Percentiles rank a stretch among this genome's conserved stretches.
These are phyloP conservation scores for Polymyxa betae DNA, from an alignment of 208 protist species.

Conservation along the genomic window DNA sequence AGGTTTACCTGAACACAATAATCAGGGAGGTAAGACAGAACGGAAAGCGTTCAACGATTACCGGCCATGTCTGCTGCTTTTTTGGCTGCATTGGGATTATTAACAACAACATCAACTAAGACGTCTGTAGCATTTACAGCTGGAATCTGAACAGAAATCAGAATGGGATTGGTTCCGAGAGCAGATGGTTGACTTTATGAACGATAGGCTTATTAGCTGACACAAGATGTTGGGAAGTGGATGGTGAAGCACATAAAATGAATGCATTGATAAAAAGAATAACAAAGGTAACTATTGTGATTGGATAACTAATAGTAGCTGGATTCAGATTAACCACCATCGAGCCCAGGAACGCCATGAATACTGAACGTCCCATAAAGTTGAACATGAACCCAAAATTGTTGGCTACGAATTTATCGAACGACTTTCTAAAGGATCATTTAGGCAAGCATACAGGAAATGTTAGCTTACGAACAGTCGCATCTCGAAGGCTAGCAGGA, in stretches of 20 bases:
- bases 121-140: background rate
- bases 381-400: conserved; percentile 54
- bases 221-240: background rate
- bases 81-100: conserved; percentile 19
- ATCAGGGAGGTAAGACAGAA: background rate
- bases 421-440: background rate
- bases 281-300: background rate
- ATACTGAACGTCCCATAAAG: background rate
- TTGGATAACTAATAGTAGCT: background rate
- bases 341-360: conserved; percentile 24
- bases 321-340: conserved; percentile 43
- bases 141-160: conserved; percentile 8
- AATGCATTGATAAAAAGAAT: conserved; percentile 16
- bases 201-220: background rate
- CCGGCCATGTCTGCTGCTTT: background rate
- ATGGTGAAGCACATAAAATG: conserved; percentile 21
- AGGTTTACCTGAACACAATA: background rate
- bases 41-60: background rate
- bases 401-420: conserved; percentile 1
- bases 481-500: background rate
- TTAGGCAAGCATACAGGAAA: background rate
- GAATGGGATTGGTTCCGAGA: background rate
- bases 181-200: background rate
- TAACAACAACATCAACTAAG: background rate
- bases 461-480: background rate